These are phyloP conservation scores for Nemania sp. DNA, from an alignment of 2,329 filamentous ascomycete species.

Conservation along the genomic window DNA sequence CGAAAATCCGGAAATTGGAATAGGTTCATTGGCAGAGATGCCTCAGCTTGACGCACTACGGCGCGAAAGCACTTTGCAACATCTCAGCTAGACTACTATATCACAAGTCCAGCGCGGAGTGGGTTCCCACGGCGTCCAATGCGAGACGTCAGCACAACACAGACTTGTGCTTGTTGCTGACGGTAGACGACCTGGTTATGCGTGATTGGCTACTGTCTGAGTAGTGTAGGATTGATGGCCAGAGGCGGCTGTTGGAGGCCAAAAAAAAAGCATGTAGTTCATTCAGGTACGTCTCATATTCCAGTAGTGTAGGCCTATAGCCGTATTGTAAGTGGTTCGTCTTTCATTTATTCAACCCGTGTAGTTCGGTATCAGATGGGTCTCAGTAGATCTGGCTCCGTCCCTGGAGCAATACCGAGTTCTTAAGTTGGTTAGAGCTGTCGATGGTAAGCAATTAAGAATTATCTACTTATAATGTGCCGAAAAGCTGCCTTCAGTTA, in stretches of 20 bases:
- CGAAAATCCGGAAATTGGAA: constrained; percentile 20
- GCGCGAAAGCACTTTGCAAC: constrained; percentile 18
- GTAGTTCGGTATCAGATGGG: too few relatives aligned
- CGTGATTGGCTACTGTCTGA: constrained; percentile 10
- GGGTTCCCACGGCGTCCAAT: constrained; percentile 22
- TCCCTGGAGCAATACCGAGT: too few relatives aligned
- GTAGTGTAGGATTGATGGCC: constrained; percentile 12
- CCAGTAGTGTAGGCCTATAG: neutral
- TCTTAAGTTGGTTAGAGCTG: too few relatives aligned
- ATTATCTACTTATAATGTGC: too few relatives aligned
- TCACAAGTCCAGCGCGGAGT: neutral
- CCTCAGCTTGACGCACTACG: constrained; percentile 26
- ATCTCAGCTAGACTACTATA: constrained; percentile 12
- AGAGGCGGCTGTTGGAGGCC: constrained; percentile 12
- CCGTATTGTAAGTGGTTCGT: neutral
- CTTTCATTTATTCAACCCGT: too few relatives aligned
- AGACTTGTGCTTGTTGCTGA: constrained; percentile 19
- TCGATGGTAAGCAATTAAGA: too few relatives aligned
- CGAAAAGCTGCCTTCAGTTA: too few relatives aligned
- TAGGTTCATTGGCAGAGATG: constrained; percentile 19
- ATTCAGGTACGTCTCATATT: neutral
- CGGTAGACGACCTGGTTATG: constrained; percentile 8
- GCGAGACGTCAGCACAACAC: constrained; percentile 17
- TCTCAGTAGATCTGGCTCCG: too few relatives aligned
- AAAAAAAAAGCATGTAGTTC: neutral